Base-by-base conservation (phyloP, 1,139 yeast species). In the Suhomyces chickasaworum region DNA sequence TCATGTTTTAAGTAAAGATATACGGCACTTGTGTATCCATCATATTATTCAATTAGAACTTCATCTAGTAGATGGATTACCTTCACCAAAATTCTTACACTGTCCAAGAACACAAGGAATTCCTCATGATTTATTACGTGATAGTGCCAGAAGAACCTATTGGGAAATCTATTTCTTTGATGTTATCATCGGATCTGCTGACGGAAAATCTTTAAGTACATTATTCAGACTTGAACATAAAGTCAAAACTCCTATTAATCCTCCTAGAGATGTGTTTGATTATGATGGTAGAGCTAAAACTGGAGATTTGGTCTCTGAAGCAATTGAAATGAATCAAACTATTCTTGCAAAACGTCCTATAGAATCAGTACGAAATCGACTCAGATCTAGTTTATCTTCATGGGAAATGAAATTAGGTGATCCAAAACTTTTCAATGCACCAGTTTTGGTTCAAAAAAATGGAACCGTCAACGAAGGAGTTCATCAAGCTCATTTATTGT, bases 151-250 rank as follows among this genome's bases (percentile, higher is more conserved):
- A 46, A 61, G 79, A 47, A 63, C 74, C 4, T 69, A 74, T 48
- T 77, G 81, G 81, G 82, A 77, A 45, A 53, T 75, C 7, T 70
- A 73, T 53, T 76, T 75, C 53, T 64, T 76, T 44, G 82, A 77
- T 55, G 73, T 77, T 8, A 64, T 76, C 32, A 73, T 75, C 47
- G 81, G 80, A 0, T 75, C 80, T 3, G 78, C 82, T 1, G 78
- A 77, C 42, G 82, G 81, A n/a, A 65, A 64, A 44, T 62, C 79
- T 0, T 59, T 72, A 10, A 73, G 80, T 1, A 54, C 59, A n/a
- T 52, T 77, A 10, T 68, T 75, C 1, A 53, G 63, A 0, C 46
- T 65, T 1, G 57, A 65, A 18, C 60, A 69, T 22, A 56, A 63
- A 25, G 65, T 71, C 4, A 50, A 65, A 1, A 75, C 62, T 51